phyloP scores from a whole-genome alignment of 1,139 yeast genomes.

The Hansenula lynferdii region DNA sequence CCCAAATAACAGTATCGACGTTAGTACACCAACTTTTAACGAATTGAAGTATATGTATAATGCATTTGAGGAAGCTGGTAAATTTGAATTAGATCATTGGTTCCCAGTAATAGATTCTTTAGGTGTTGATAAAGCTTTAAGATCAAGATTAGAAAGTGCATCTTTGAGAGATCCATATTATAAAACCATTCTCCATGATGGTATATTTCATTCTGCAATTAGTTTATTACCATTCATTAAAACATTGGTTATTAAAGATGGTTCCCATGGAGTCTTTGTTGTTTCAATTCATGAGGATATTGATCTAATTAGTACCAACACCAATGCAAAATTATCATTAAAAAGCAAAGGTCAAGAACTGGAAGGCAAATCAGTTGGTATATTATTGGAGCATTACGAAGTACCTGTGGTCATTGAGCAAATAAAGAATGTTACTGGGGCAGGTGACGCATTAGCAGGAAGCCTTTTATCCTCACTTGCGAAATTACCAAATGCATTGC shows the following conservation, averaged over 20 bases:
- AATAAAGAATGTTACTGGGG: conserved; percentile 59
- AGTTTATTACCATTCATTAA: conserved; percentile 71
- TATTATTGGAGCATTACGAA: conserved; percentile 60
- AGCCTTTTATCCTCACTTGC: conserved; percentile 15
- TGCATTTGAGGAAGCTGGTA: conserved; percentile 41
- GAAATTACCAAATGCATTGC: neutral
- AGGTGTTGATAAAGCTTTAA: conserved; percentile 39
- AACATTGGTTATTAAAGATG: conserved; percentile 63
- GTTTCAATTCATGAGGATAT: conserved; percentile 18
- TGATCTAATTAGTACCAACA: conserved; percentile 6
- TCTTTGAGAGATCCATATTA: conserved; percentile 20
- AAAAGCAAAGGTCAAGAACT: conserved; percentile 3
- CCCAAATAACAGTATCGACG: conserved; percentile 8
- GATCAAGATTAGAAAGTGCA: conserved; percentile 11
- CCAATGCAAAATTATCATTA: conserved; percentile 6
- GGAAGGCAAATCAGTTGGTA: conserved; percentile 33
- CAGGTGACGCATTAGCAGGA: conserved; percentile 71
- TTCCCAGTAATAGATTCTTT: conserved; percentile 66
- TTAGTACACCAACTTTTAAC: conserved; percentile 48
- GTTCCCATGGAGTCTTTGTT: conserved; percentile 59
- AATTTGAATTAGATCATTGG: conserved; percentile 67
- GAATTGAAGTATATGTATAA: conserved; percentile 56
- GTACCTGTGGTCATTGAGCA: conserved; percentile 35
- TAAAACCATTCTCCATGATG: conserved; percentile 31
- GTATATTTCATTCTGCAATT: conserved; percentile 64